phyloP scores from a whole-genome alignment of 2,329 filamentous ascomycete species.

The Pseudogymnoascus sp. region DNA sequence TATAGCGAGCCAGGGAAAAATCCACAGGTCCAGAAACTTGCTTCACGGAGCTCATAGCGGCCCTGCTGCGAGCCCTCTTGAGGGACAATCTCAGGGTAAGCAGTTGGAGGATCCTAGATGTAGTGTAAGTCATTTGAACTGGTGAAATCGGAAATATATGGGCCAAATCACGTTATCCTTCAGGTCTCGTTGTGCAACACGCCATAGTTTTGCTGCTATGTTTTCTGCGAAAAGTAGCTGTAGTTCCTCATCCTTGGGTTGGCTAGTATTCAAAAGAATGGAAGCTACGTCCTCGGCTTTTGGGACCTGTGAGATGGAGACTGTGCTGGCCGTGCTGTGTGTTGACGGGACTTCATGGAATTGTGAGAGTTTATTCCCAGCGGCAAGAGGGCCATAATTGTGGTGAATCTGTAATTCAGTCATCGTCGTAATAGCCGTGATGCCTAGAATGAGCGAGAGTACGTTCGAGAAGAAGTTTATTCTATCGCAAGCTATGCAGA shows the following conservation, averaged over 20 bases:
- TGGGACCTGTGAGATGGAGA: background rate
- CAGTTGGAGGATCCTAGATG: constrained; percentile 11
- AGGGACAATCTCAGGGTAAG: constrained; percentile 30
- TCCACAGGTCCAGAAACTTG: constrained; percentile 37
- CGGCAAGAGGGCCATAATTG: background rate
- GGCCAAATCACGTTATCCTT: constrained; percentile 14
- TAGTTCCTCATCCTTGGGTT: constrained; percentile 9
- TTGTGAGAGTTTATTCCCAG: background rate
- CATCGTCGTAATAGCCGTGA: background rate
- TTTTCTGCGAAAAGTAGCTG: constrained; percentile 18
- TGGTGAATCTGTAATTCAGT: background rate
- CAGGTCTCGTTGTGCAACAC: constrained; percentile 15
- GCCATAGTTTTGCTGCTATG: constrained; percentile 19
- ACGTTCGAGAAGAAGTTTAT: background rate
- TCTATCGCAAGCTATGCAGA: background rate
- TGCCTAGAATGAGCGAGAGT: background rate
- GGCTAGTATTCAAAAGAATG: background rate
- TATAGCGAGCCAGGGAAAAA: constrained; percentile 36
- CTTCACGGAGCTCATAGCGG: constrained; percentile 26
- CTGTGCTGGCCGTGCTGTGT: background rate
- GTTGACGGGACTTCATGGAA: background rate
- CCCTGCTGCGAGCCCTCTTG: constrained; percentile 25
- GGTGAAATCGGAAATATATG: background rate
- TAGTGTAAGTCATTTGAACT: background rate
- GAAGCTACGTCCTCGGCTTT: background rate